Conservation (phyloP, 1,139 yeast genomes). For the Diutina ranongensis region DNA sequence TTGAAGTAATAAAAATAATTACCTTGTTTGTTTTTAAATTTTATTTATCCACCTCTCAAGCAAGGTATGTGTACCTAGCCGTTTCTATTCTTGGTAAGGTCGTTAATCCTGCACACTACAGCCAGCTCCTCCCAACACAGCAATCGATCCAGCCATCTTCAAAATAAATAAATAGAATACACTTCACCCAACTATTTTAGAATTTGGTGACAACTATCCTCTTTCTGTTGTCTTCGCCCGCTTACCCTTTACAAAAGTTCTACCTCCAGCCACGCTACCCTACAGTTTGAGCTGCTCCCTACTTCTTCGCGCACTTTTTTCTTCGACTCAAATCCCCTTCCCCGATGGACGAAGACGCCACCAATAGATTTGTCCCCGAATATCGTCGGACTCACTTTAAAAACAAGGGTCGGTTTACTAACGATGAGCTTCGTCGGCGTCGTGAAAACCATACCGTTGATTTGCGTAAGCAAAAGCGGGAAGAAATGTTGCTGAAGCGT, state of each 20-base stretch:
- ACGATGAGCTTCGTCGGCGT: conserved; percentile 94
- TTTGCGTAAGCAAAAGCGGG: conserved; percentile 91
- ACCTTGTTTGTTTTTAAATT: too few species aligned
- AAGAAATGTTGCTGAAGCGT: conserved; percentile 87
- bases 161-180: too few species aligned
- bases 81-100: not conserved
- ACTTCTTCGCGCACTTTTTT: not conserved
- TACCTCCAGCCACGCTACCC: too few species aligned
- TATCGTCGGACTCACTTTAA: conserved; percentile 95
- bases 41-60: too few species aligned
- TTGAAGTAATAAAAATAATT: too few species aligned
- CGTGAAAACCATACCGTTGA: conserved; percentile 97
- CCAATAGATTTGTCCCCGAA: conserved; percentile 81
- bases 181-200: too few species aligned
- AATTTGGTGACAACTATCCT: too few species aligned
- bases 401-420: conserved; percentile 87
- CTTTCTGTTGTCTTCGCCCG: too few species aligned
- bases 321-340: not conserved
- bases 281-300: too few species aligned
- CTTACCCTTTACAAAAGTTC: too few species aligned
- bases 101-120: not conserved
- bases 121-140: not conserved
- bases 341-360: conserved; percentile 69
- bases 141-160: not conserved
- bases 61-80: too few species aligned